phyloP scores from a whole-genome alignment of 2,329 filamentous ascomycete species.

The Lachnellula hyalina region DNA sequence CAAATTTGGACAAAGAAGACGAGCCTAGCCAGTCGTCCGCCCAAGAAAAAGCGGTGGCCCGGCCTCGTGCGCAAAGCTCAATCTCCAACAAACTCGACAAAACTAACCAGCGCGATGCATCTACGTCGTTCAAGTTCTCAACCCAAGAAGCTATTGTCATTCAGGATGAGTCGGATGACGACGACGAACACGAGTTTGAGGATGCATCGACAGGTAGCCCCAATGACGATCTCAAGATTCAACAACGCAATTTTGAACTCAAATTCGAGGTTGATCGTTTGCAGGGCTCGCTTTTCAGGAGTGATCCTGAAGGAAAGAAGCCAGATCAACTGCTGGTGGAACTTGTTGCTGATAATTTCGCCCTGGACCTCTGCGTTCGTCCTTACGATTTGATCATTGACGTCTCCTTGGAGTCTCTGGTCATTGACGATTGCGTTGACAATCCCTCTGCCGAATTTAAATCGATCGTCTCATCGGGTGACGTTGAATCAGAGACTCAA shows the following conservation, averaged over 20 bases:
- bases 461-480: conserved; percentile 86
- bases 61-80: conserved; percentile 23
- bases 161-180: conserved; percentile 52
- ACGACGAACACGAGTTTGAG: conserved; percentile 53
- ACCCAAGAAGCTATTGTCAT: conserved; percentile 72
- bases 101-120: conserved; percentile 50
- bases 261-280: conserved; percentile 94
- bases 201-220: conserved; percentile 56
- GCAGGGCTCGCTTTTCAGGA: conserved; percentile 85
- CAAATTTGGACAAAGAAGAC: conserved; percentile 62
- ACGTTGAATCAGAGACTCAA: conserved; percentile 66
- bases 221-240: conserved; percentile 61
- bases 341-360: conserved; percentile 82
- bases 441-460: conserved; percentile 87
- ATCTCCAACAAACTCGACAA: conserved; percentile 37
- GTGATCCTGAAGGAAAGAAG: conserved; percentile 70
- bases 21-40: conserved; percentile 17
- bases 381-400: conserved; percentile 92
- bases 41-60: conserved; percentile 4
- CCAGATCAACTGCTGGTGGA: conserved; percentile 83
- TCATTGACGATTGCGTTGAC: conserved; percentile 91
- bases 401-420: conserved; percentile 79
- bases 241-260: conserved; percentile 91
- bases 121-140: conserved; percentile 69
- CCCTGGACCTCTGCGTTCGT: conserved; percentile 79